Evolutionary conservation across 2,329 filamentous ascomycete species (phyloP), one percentile per base, ranked within the genome.

Genomic region (Curvularia lunata): DNA sequence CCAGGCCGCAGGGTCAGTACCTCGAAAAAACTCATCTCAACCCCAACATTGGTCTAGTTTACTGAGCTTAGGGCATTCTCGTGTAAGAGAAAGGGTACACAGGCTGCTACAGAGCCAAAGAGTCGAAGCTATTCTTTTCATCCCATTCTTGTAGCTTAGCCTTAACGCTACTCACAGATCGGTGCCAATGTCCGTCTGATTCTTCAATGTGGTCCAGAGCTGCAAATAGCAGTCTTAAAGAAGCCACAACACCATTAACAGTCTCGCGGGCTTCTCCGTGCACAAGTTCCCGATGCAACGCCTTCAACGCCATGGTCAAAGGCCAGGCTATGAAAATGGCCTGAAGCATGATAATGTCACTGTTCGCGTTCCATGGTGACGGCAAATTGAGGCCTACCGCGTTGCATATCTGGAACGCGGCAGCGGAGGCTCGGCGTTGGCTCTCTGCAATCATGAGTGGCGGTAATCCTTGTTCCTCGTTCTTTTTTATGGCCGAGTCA

Each of bases 261-360:
- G 28, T 34, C 13, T 16, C 27, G 1, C 5, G 40, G 3, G 1
- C 9, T 4, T 13, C 28, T 1, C 3, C 19, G 13, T 19, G 19
- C 3, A 25, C 19, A 21, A 52, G 40, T 43, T 52, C 49, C 1
- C 19, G 49, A 3, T 43, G 4, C 3, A 52, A 10, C 13, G 49
- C 49, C 2, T 43, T 52, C 0, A 52, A 5, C 3, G 49, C 49
- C 49, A 52, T 45, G 19, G 49, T 52, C 12, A 52, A 34, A 37
- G 49, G 49, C 49, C 49, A 52, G 5, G 49, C 49, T 8, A 52
- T 43, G 19, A 52, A 52, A 10, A 52, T 43, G 3, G 49, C 49
- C 28, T 52, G 38, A 13, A 52, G 3, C 49, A 52, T 45, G 16
- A 52, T 52, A 4, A 43, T 52, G 21, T 52, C 40, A 13, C 49